phyloP scores from a whole-genome alignment of 768 basidiomycete genomes.

The Boletus huronensis region DNA sequence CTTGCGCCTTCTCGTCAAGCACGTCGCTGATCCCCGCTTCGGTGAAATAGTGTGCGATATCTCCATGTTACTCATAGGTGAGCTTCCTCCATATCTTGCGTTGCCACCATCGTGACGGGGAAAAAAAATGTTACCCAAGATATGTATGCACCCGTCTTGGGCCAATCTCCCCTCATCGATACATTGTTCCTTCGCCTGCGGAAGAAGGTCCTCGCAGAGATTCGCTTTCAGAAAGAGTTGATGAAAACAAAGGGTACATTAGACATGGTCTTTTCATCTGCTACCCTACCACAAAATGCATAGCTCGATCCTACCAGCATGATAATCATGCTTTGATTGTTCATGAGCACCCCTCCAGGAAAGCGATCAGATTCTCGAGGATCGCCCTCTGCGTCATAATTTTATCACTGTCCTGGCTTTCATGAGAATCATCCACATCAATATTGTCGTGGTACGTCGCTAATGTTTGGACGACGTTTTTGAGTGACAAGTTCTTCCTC shows the following conservation, averaged over 20 bases:
- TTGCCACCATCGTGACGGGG: background rate
- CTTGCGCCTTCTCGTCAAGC: slow-evolving; percentile 78
- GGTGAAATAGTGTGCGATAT: slow-evolving; percentile 87
- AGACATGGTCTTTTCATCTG: slow-evolving; percentile 81
- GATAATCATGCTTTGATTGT: background rate
- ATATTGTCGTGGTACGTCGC: slow-evolving; percentile 71
- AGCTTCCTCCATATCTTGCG: slow-evolving; percentile 24
- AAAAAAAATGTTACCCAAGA: slow-evolving; percentile 45
- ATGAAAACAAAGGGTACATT: slow-evolving; percentile 80
- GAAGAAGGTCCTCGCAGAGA: slow-evolving; percentile 80
- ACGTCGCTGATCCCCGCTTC: slow-evolving; percentile 88
- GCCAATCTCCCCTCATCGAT: slow-evolving; percentile 92
- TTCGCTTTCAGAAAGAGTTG: slow-evolving; percentile 86
- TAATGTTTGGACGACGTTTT: slow-evolving; percentile 69
- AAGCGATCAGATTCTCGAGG: slow-evolving; percentile 61
- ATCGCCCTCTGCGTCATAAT: slow-evolving; percentile 63
- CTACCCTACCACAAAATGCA: slow-evolving; percentile 32
- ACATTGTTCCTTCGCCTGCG: slow-evolving; percentile 75
- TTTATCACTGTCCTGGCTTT: slow-evolving; percentile 23
- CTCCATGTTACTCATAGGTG: slow-evolving; percentile 78
- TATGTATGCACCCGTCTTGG: slow-evolving; percentile 88
- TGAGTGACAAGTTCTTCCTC: slow-evolving; percentile 66
- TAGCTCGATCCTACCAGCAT: slow-evolving; percentile 11
- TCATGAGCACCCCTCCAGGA: slow-evolving; percentile 42
- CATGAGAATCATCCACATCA: slow-evolving; percentile 44